phyloP scores from a whole-genome alignment of 2,329 filamentous ascomycete genomes.

The Aspergillus fructus region DNA sequence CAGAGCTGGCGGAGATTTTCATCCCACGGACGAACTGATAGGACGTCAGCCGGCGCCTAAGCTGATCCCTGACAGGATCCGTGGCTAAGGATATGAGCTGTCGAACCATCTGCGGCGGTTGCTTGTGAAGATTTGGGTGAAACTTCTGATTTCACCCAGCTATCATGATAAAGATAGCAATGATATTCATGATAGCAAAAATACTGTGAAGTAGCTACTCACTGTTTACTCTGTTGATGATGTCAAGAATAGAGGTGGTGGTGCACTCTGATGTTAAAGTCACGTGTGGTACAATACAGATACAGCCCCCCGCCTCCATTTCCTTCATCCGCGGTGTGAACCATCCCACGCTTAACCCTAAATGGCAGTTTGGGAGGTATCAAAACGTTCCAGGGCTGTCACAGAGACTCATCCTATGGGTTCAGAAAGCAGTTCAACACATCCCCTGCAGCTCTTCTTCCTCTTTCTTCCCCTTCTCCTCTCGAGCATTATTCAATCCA shows the following conservation, averaged over 20 bases:
- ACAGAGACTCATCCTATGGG: constrained; percentile 8
- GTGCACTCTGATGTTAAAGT: not conserved
- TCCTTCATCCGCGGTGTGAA: not conserved
- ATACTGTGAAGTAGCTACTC: not conserved
- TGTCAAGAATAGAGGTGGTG: not conserved
- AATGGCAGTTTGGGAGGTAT: not conserved
- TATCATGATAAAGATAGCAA: not conserved
- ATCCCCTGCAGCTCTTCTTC: constrained; percentile 7
- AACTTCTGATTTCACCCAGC: not conserved
- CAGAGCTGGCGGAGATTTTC: not conserved
- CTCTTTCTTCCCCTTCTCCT: constrained; percentile 9
- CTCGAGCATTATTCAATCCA: constrained; percentile 8
- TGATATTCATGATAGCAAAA: not conserved
- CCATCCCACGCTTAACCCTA: not conserved
- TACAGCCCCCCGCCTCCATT: constrained; percentile 6
- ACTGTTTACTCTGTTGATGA: not conserved
- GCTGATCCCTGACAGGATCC: constrained; percentile 3
- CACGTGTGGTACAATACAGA: constrained; percentile 16
- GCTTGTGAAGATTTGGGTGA: not conserved
- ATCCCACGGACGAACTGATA: not conserved
- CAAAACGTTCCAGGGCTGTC: constrained; percentile 6
- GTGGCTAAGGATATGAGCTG: constrained; percentile 4
- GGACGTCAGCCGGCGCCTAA: not conserved
- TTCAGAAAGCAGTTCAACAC: not conserved
- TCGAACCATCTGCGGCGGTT: not conserved